phyloP scores from a whole-genome alignment of 1,139 yeast species.

The Taphrina communis region DNA sequence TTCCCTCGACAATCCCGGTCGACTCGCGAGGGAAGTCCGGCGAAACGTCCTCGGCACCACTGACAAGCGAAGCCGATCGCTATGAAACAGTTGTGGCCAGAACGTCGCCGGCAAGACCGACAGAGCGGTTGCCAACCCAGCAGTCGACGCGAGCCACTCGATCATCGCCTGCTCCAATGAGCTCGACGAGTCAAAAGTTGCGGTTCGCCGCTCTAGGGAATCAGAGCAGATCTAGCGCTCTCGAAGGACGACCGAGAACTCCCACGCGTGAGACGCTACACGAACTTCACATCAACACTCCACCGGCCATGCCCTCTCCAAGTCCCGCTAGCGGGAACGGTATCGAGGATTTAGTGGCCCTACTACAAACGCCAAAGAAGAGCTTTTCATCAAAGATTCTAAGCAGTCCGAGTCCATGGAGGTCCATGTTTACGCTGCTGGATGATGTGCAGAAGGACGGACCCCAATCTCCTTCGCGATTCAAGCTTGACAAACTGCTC shows the following conservation, averaged over 20 bases:
- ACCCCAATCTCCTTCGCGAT: slow-evolving; percentile 29
- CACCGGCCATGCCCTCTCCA: slow-evolving; percentile 28
- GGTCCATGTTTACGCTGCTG: slow-evolving; percentile 30
- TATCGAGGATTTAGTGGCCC: slow-evolving; percentile 22
- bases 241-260: slow-evolving; percentile 5
- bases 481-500: slow-evolving; percentile 29
- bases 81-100: slow-evolving; percentile 1
- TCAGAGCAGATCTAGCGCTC: neutral
- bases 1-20: neutral
- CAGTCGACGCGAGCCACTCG: slow-evolving; percentile 13
- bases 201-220: slow-evolving; percentile 1
- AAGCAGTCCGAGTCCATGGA: slow-evolving; percentile 33
- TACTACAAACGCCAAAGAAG: slow-evolving; percentile 25
- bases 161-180: slow-evolving; percentile 17
- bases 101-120: slow-evolving; percentile 23
- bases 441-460: slow-evolving; percentile 24
- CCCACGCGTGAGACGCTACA: slow-evolving; percentile 24
- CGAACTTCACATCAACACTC: slow-evolving; percentile 34
- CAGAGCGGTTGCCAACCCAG: slow-evolving; percentile 1
- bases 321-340: slow-evolving; percentile 28
- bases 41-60: neutral
- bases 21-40: neutral
- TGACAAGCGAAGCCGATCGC: slow-evolving; percentile 18
- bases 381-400: slow-evolving; percentile 9
- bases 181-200: neutral